Evolutionary conservation across 192 early-diverging fungal genomes (phyloP), one percentile per base, ranked within the genome.

Genomic region (Backusella luteola): DNA sequence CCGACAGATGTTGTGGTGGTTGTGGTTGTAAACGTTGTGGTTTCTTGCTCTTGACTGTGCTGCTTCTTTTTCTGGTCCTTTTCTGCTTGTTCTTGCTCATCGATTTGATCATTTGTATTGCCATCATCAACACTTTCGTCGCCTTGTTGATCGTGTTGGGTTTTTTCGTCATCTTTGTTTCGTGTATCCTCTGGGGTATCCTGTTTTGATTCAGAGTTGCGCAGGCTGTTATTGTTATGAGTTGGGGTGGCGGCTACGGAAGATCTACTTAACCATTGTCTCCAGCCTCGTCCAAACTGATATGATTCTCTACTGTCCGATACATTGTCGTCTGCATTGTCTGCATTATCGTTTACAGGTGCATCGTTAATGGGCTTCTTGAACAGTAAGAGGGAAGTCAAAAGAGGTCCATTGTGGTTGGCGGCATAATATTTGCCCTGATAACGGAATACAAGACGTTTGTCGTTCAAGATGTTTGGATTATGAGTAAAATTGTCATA

Each of bases 391-490:
- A 88, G 77, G 1, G 91, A 84, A 2, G 85, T 78, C 21, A 96
- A 78, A 56, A 92, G 79, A 21, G 94, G 94, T 9, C 84, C 88
- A 12, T 91, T 89, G 4, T 84, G 44, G 80, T n/a, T 74, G 44
- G 90, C 93, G 2, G 86, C 84, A 76, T 90, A 91, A 75, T 93
- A 95, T 19, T 85, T 77, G 21, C 85, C 84, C 49, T 90, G 77
- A 66, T 91, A 85, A 53, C 86, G 85, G 52, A 90, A 75, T 11
- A 92, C 84, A 4, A 93, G 78, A 12, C 79, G 63, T 11, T 88
- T 81, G 63, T 93, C 87, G 35, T 76, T 83, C 7, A 93, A 59
- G n/a, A 92, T 19, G 12, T 85, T 85, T 7, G 91, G 91, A 56
- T 86, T 85, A 39, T 89, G 74, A 17, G 69, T 76, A 77, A 93